Evolutionary conservation across 148 eudicot species (phyloP).

Genomic region (Silene latifolia): DNA sequence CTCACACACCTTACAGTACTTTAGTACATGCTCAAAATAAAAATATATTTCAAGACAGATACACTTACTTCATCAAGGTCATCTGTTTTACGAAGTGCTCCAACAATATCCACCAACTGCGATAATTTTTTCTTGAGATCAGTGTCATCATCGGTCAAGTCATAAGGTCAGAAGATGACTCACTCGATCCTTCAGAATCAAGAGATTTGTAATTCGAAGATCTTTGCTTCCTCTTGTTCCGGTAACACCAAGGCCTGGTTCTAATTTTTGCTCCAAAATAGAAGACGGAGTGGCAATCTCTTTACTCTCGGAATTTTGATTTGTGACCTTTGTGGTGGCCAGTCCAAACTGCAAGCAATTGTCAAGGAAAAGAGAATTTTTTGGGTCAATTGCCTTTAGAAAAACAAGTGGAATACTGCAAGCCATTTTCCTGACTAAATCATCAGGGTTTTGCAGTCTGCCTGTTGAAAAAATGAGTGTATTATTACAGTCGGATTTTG

Average conservation of each 20-base stretch:
- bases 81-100: conserved; percentile 83
- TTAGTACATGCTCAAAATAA: not conserved
- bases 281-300: conserved; percentile 25
- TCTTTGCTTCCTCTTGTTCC: conserved; percentile 30
- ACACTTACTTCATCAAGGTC: conserved; percentile 82
- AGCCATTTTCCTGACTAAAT: conserved; percentile 75
- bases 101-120: conserved; percentile 85
- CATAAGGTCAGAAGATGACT: conserved; percentile 87
- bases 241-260: conserved; percentile 22
- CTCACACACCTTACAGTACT: not conserved
- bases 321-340: conserved; percentile 28
- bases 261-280: conserved; percentile 21
- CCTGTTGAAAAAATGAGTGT: conserved; percentile 45
- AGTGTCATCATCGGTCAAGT: conserved; percentile 77
- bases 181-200: conserved; percentile 80
- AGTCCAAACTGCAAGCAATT: conserved; percentile 80
- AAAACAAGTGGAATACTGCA: conserved; percentile 75
- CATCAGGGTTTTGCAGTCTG: conserved; percentile 77
- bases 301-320: conserved; percentile 20
- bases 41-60: not conserved
- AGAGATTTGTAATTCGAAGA: conserved; percentile 34
- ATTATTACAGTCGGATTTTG: conserved; percentile 7
- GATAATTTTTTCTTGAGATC: conserved; percentile 73
- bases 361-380: conserved; percentile 89
- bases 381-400: conserved; percentile 82